Percentiles rank a stretch among this genome's conserved stretches.
These are phyloP conservation scores for Solanum hybrid DNA, from an alignment of 305 asterid species.

Conservation along the genomic window DNA sequence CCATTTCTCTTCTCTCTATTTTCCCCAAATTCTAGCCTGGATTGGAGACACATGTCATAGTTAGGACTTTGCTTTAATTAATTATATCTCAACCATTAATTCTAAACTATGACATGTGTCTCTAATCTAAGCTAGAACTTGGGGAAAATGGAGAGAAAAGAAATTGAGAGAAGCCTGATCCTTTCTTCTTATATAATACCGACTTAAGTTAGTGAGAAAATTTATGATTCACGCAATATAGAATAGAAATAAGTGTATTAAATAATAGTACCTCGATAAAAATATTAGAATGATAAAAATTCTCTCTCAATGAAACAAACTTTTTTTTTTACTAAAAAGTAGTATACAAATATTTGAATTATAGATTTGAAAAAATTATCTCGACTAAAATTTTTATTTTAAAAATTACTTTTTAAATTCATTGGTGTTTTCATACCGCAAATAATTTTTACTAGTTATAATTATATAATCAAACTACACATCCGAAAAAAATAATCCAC, in stretches of 20 bases:
- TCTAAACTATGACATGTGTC: too few relatives aligned
- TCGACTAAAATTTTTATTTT: too few relatives aligned
- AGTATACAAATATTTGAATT: not conserved
- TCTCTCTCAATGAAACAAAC: not conserved
- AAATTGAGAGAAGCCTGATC: too few relatives aligned
- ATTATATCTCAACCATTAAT: too few relatives aligned
- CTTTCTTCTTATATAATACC: not conserved
- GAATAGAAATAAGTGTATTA: not conserved
- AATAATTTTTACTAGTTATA: not conserved
- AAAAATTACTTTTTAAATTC: not conserved
- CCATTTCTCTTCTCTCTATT: too few relatives aligned
- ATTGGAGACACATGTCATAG: too few relatives aligned
- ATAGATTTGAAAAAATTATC: not conserved
- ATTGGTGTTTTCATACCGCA: not conserved
- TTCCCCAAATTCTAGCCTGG: too few relatives aligned
- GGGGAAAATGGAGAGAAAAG: too few relatives aligned
- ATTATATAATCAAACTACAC: not conserved
- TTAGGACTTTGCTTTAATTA: too few relatives aligned
- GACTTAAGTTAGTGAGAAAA: not conserved
- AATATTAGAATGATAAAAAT: not conserved
- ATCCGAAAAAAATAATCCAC: not conserved
- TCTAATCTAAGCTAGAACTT: too few relatives aligned
- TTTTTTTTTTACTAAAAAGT: not conserved
- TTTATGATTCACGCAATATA: not conserved
- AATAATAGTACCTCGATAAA: not conserved